A percentile compares a stretch with the other conserved stretches of the same genome.
Conservation (phyloP, 2,329 filamentous ascomycete genomes). For the Dactylellina cionopaga region DNA sequence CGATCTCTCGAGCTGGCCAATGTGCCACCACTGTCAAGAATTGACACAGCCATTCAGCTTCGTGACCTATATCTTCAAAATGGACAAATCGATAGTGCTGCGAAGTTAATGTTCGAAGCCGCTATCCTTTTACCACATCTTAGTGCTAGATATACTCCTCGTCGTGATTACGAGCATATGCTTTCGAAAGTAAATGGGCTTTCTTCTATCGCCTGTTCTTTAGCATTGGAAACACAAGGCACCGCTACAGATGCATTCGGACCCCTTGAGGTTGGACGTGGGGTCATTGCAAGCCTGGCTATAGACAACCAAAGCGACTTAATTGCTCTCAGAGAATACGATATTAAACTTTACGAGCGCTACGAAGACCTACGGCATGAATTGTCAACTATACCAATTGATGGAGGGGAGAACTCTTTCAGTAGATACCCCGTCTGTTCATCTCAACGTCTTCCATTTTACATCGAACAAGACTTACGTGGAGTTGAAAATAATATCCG, state of each 20-base stretch:
- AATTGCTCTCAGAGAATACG: not conserved
- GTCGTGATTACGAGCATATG: slow-evolving; percentile 5
- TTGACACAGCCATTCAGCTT: not conserved
- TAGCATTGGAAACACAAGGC: not conserved
- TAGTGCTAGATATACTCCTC: slow-evolving; percentile 13
- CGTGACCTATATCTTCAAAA: not conserved
- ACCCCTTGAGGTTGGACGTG: not conserved
- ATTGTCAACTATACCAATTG: not conserved
- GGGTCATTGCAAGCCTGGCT: not conserved
- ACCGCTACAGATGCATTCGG: not conserved
- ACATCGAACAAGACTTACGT: not conserved
- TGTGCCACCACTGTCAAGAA: not conserved
- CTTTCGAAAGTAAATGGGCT: slow-evolving; percentile 5
- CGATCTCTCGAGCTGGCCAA: not conserved
- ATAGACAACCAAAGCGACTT: slow-evolving; percentile 2
- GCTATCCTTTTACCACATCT: not conserved
- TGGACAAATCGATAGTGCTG: not conserved
- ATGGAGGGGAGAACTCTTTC: not conserved
- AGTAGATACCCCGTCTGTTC: too few species aligned
- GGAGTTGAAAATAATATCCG: slow-evolving; percentile 6
- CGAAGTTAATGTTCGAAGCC: not conserved
- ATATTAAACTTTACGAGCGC: not conserved
- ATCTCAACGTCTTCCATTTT: too few species aligned
- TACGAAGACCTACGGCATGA: slow-evolving; percentile 3
- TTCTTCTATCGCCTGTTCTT: slow-evolving; percentile 3